These are phyloP conservation scores for Coemansia sp. DNA, from an alignment of 371 early-diverging fungal genomes.

Conservation along the genomic window DNA sequence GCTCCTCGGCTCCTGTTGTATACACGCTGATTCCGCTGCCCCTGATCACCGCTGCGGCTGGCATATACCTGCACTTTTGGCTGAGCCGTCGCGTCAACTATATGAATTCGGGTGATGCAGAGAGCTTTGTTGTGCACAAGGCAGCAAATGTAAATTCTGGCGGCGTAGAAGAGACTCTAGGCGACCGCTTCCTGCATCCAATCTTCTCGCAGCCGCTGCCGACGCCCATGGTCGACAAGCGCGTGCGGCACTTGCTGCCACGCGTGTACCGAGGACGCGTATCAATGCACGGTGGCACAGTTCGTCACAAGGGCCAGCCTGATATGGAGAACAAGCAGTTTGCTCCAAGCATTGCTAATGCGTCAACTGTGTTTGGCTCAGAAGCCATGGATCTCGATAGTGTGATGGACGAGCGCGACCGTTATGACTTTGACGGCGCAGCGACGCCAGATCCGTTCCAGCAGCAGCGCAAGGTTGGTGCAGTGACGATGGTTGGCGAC, in stretches of 20 bases:
- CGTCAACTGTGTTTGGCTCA: slow-evolving; percentile 40
- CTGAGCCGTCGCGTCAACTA: slow-evolving; percentile 59
- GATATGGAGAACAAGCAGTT: background rate
- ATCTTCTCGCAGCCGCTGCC: slow-evolving; percentile 57
- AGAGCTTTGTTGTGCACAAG: slow-evolving; percentile 16
- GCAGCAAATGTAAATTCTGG: background rate
- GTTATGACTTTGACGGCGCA: slow-evolving; percentile 47
- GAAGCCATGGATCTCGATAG: slow-evolving; percentile 31
- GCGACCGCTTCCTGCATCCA: slow-evolving; percentile 60
- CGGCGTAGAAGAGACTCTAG: slow-evolving; percentile 37
- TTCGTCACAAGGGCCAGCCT: background rate
- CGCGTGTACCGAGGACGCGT: slow-evolving; percentile 52
- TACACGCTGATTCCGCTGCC: slow-evolving; percentile 61
- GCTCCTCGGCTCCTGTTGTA: slow-evolving; percentile 53
- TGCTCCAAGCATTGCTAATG: slow-evolving; percentile 21
- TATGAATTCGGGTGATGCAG: slow-evolving; percentile 27
- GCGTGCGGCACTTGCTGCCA: slow-evolving; percentile 57
- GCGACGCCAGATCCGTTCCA: slow-evolving; percentile 25
- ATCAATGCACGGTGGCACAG: slow-evolving; percentile 9
- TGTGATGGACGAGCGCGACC: slow-evolving; percentile 47
- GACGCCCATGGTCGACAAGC: slow-evolving; percentile 61
- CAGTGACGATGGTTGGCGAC: background rate
- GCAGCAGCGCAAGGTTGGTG: background rate
- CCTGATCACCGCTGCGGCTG: slow-evolving; percentile 59
- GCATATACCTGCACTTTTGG: slow-evolving; percentile 55